Conservation (phyloP, 2,329 filamentous ascomycete genomes). For the Cladosporium sp. region DNA sequence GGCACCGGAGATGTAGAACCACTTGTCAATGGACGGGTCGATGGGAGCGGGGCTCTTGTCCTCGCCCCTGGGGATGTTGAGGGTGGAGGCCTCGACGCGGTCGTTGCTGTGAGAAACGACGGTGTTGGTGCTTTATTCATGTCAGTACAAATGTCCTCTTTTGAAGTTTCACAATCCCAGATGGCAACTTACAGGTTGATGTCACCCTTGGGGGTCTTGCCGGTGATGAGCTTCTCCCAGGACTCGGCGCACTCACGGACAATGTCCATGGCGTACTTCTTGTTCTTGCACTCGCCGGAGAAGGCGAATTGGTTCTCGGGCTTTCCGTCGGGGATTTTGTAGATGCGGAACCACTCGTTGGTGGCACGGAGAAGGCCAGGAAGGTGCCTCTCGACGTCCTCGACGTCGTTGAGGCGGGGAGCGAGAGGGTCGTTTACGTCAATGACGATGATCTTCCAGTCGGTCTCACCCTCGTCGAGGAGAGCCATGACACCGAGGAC, state of each 20-base stretch:
- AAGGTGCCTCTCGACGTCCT: constrained; percentile 98
- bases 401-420: constrained; percentile 94
- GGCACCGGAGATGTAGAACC: constrained; percentile 99
- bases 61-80: constrained; percentile 77
- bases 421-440: constrained; percentile 97
- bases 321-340: constrained; percentile 99
- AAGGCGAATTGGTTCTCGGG: constrained; percentile 99
- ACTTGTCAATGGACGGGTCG: constrained; percentile 97
- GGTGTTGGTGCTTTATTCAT: constrained; percentile 68
- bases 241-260: constrained; percentile 94
- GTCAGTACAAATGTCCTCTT: background rate
- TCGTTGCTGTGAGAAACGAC: constrained; percentile 71
- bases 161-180: background rate
- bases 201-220: constrained; percentile 76
- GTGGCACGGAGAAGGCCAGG: constrained; percentile 95
- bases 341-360: constrained; percentile 99
- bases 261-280: constrained; percentile 96
- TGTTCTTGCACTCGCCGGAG: constrained; percentile 99
- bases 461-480: constrained; percentile 98
- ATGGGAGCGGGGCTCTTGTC: constrained; percentile 83
- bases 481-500: constrained; percentile 98
- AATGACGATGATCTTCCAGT: constrained; percentile 99
- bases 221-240: constrained; percentile 93
- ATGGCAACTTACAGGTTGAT: constrained; percentile 72
- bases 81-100: constrained; percentile 67